A percentile compares a stretch with the other conserved stretches of the same genome.
Evolutionary conservation across 768 basidiomycete species (phyloP).

Genomic region (Trichaptum fuscoviolaceum): DNA sequence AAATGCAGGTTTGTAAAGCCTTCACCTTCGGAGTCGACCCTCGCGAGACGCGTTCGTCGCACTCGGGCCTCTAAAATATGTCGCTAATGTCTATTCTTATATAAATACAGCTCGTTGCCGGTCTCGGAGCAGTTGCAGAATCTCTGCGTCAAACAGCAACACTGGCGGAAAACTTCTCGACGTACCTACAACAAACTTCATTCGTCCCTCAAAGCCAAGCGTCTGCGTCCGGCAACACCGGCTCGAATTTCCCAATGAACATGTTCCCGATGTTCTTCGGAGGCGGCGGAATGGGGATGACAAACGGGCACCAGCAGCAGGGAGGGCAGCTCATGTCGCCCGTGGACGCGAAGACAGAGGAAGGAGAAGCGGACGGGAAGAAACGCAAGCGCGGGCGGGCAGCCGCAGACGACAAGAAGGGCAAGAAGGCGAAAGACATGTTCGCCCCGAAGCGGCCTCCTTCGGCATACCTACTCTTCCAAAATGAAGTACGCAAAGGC

Average conservation of each 20-base stretch:
- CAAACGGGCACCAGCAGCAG: not conserved
- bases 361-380: slow-evolving; percentile 19
- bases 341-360: slow-evolving; percentile 35
- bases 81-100: no score
- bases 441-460: slow-evolving; percentile 93
- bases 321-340: slow-evolving; percentile 29
- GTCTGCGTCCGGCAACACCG: slow-evolving; percentile 2
- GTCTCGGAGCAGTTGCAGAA: slow-evolving; percentile 52
- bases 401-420: slow-evolving; percentile 20
- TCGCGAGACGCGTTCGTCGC: not conserved
- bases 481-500: slow-evolving; percentile 79
- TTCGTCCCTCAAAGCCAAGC: slow-evolving; percentile 10
- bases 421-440: slow-evolving; percentile 77
- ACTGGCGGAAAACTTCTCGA: slow-evolving; percentile 56
- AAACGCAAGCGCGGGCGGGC: slow-evolving; percentile 40
- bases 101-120: slow-evolving; percentile 43
- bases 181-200: slow-evolving; percentile 34
- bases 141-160: slow-evolving; percentile 59
- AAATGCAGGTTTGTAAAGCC: not conserved
- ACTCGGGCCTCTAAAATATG: not conserved
- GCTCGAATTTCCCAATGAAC: not conserved
- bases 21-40: not conserved
- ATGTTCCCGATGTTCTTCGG: slow-evolving; percentile 5
- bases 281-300: slow-evolving; percentile 48
- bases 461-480: slow-evolving; percentile 90